Evolutionary conservation across 2,329 filamentous ascomycete species (phyloP).

Genomic region (Fusarium sp.): DNA sequence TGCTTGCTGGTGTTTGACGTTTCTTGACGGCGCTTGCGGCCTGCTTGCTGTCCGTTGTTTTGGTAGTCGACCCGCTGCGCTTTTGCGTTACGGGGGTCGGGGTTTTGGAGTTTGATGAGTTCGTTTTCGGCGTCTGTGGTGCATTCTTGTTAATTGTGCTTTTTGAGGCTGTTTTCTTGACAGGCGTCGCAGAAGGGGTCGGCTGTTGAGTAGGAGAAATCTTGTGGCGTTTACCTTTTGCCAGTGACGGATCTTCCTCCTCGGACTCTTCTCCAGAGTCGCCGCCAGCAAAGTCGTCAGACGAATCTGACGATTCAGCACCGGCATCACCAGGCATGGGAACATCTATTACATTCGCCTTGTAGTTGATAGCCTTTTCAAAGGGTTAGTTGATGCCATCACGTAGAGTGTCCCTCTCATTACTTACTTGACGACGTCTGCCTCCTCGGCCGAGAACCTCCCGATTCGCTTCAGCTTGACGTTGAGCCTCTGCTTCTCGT

Average conservation of each 20-base stretch:
- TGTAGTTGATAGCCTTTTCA: conserved; percentile 52
- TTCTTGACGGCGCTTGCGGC: conserved; percentile 49
- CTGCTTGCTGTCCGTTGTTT: conserved; percentile 16
- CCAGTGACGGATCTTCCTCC: conserved; percentile 33
- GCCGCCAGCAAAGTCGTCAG: conserved; percentile 50
- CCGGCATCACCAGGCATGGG: conserved; percentile 44
- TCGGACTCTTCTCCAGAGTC: conserved; percentile 49
- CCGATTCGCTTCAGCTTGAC: conserved; percentile 72
- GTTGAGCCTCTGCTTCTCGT: conserved; percentile 81
- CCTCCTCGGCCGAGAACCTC: conserved; percentile 89
- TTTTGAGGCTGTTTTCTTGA: conserved; percentile 41
- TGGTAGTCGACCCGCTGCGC: conserved; percentile 28
- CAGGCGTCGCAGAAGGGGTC: conserved; percentile 43
- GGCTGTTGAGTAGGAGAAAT: conserved; percentile 38
- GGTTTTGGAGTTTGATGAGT: conserved; percentile 25
- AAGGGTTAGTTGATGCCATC: conserved; percentile 29
- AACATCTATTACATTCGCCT: conserved; percentile 40
- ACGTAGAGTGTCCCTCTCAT: neutral
- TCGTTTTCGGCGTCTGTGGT: conserved; percentile 48
- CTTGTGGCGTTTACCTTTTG: conserved; percentile 53
- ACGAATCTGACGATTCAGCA: conserved; percentile 48
- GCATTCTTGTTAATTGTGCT: conserved; percentile 49
- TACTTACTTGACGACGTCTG: conserved; percentile 66
- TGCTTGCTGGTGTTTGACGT: conserved; percentile 16
- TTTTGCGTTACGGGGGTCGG: conserved; percentile 34